A percentile compares a stretch with the other conserved stretches of the same genome.
Conservation (phyloP, 1,284 basidiomycete species). For the Coriolopsis trogii region DNA sequence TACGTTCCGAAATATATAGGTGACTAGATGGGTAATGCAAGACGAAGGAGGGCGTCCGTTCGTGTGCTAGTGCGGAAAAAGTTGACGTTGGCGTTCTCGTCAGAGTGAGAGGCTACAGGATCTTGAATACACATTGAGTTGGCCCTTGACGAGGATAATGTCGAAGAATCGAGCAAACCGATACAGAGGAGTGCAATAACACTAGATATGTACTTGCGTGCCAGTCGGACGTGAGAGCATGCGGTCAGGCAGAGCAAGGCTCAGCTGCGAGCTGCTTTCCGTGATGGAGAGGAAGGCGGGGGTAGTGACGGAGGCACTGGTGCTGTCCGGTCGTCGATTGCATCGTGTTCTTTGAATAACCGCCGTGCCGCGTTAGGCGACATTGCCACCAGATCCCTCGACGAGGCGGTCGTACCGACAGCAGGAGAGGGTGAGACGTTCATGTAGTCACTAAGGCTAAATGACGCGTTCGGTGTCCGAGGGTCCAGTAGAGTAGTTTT, state of each 20-base stretch:
- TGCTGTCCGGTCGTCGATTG: no score
- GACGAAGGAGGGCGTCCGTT: background rate
- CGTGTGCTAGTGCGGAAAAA: background rate
- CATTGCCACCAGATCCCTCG: no score
- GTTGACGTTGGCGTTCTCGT: background rate
- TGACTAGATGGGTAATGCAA: background rate
- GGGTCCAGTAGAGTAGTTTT: no score
- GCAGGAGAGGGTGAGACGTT: slow-evolving; percentile 70
- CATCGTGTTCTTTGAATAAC: no score
- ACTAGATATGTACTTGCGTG: slow-evolving; percentile 2
- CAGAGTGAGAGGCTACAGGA: slow-evolving; percentile 18
- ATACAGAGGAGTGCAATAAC: slow-evolving; percentile 12
- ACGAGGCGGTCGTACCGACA: no score
- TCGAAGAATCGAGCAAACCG: slow-evolving; percentile 13
- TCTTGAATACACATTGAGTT: slow-evolving; percentile 23
- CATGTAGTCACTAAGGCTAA: slow-evolving; percentile 73
- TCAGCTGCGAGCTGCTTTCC: no score
- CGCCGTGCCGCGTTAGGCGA: no score
- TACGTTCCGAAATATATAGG: slow-evolving; percentile 20
- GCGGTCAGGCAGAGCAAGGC: no score
- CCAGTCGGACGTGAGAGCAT: no score
- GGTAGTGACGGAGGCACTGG: no score
- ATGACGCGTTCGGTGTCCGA: slow-evolving; percentile 50
- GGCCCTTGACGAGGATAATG: slow-evolving; percentile 16
- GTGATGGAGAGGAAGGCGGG: no score